Evolutionary conservation across 495 filamentous ascomycete genomes (phyloP).

Genomic region (Neurospora sp.): DNA sequence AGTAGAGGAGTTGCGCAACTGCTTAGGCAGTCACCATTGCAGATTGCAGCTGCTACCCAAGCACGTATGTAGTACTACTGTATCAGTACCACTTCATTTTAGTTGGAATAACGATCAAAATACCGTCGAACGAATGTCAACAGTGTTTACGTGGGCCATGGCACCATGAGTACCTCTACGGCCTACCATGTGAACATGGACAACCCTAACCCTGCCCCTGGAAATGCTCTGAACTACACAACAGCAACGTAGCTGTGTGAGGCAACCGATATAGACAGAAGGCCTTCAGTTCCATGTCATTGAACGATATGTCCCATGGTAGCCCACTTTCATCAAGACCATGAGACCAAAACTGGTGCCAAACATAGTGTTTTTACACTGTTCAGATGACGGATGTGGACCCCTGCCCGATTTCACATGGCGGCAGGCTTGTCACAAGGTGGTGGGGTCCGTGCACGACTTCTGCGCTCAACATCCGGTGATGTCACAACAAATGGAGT

Average conservation of each 20-base stretch:
- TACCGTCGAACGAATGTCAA: not conserved
- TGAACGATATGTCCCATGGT: not conserved
- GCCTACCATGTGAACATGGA: not conserved
- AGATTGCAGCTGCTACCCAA: not conserved
- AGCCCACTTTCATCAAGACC: not conserved
- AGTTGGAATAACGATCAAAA: not conserved
- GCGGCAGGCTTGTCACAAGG: not conserved
- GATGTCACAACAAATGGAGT: not conserved
- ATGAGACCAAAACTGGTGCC: not conserved
- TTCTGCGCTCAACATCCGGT: not conserved
- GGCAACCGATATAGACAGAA: not conserved
- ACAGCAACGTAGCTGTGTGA: not conserved
- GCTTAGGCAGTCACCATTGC: no score
- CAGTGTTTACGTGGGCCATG: not conserved
- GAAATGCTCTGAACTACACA: not conserved
- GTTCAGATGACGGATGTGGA: not conserved
- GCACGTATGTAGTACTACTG: not conserved
- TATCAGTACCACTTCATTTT: not conserved
- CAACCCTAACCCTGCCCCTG: not conserved
- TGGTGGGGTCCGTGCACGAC: not conserved
- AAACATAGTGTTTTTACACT: not conserved
- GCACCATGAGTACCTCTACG: not conserved
- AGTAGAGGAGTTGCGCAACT: no score
- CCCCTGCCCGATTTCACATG: not conserved
- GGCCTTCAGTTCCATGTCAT: not conserved